Conservation (phyloP, 169 alveolate species). For the Cryptosporidium sp. region DNA sequence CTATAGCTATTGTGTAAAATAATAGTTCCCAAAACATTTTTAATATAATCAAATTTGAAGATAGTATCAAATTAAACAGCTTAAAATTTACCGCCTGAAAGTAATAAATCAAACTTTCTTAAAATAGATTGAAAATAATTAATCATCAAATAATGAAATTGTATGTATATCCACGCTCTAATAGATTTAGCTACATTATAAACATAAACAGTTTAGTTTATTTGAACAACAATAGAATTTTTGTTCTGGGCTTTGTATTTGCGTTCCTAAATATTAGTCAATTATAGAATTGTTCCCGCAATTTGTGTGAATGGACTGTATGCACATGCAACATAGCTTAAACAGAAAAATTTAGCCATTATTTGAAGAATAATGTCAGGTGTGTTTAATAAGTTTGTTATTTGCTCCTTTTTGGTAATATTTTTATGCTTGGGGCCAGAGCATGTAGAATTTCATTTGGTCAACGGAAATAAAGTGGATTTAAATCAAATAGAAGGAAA, state of each 20-base stretch:
- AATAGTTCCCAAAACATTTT: slow-evolving; percentile 33
- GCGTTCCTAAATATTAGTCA: neutral
- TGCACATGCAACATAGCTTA: neutral
- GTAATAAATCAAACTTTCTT: no score
- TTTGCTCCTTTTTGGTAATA: neutral
- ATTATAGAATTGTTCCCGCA: neutral
- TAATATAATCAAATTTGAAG: neutral
- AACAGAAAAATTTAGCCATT: neutral
- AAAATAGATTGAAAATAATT: no score
- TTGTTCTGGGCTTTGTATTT: neutral
- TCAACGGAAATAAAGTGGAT: slow-evolving; percentile 35
- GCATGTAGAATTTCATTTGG: neutral
- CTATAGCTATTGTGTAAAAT: neutral
- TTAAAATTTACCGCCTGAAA: neutral
- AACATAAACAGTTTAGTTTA: no score
- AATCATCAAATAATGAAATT: neutral
- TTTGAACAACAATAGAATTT: no score
- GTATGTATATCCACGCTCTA: no score
- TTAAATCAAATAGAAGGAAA: slow-evolving; percentile 29
- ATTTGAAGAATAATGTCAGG: neutral
- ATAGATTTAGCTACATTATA: no score
- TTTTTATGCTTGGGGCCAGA: neutral
- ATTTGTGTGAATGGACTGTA: neutral
- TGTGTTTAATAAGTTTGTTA: neutral
- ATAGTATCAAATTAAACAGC: neutral